Evolutionary conservation across 2,329 filamentous ascomycete species (phyloP).

Genomic region (Fusarium concolor): DNA sequence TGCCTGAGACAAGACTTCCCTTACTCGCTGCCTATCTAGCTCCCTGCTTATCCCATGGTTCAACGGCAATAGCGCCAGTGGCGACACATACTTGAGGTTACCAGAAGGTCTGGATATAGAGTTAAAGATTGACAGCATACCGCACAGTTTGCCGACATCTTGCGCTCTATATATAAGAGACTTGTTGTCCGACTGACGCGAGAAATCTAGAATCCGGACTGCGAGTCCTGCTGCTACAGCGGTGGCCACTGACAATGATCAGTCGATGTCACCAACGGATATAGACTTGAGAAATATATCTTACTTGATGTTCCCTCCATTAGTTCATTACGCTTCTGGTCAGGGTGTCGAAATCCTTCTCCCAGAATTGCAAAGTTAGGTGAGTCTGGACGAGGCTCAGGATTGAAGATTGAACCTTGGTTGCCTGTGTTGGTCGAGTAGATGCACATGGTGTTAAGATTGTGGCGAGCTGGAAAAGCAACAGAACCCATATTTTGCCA

Average conservation of each 20-base stretch:
- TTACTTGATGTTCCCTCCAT: neutral
- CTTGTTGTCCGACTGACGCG: neutral
- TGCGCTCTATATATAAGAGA: neutral
- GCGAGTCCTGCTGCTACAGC: accelerated
- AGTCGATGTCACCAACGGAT: too few relatives aligned
- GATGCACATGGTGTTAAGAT: neutral
- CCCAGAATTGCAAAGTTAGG: neutral
- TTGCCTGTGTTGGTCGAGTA: neutral
- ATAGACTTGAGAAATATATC: neutral
- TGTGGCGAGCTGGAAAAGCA: neutral
- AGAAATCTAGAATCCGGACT: accelerated
- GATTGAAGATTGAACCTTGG: neutral
- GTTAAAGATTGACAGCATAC: neutral
- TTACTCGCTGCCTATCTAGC: accelerated
- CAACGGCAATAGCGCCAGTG: accelerated
- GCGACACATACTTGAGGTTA: neutral
- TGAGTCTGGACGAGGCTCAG: accelerated
- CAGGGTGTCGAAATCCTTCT: accelerated
- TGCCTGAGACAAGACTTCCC: neutral
- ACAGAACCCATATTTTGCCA: neutral
- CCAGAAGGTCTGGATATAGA: neutral
- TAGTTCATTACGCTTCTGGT: neutral
- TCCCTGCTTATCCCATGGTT: neutral
- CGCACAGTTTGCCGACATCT: neutral
- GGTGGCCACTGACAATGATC: accelerated